Evolutionary conservation across 495 filamentous ascomycete genomes (phyloP), one percentile per base, ranked within the genome.

Genomic region (Neurospora africana): DNA sequence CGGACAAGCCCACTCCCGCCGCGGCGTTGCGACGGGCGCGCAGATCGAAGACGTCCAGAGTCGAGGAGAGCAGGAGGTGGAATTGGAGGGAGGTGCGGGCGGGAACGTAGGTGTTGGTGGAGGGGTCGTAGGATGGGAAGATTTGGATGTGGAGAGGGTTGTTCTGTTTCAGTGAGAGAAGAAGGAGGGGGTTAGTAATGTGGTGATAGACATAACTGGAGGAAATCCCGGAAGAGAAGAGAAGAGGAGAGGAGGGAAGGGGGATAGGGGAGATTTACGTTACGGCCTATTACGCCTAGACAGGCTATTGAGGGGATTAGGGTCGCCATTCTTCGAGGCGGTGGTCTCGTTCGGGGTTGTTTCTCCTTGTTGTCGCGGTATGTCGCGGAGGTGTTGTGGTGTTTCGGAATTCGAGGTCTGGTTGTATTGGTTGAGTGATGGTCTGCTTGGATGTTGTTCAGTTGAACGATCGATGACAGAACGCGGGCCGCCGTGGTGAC

Each of bases 121-220:
- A 47, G 36, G 81, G 74, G 75, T 85, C 82, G 82, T 85, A 80
- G 73, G 93, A 90, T 40, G 94, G 91, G 81, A 98, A 98, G 78
- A 97, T 86, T 65, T 92, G 88, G 72, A 96, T 91, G 82, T 97
- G 95, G 78, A 99, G 91, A 68, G 95, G 95, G 80, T 97, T 97
- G 83, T 98, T 96, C 95, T 99, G 77, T 61, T 98, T 96, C 95
- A 97, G 77, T 58, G 6, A 21, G 13, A 35, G 5, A 30, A 23
- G 47, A 30, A 68, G 37, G 37, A 73, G 75, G 77, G 44, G 76
- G 68, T 71, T 61, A 44, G 69, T 58, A 21, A 41, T 21, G 3
- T 37, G 65, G 7, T 33, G 13, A 4, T 44, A 19, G 44, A 41
- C 61, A 69, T 53, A 69, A 41, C 33, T 0, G n/a, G 21, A 33